These are phyloP conservation scores for Gossypium stocksii DNA, from an alignment of 345 rosid genomes.

Conservation along the genomic window DNA sequence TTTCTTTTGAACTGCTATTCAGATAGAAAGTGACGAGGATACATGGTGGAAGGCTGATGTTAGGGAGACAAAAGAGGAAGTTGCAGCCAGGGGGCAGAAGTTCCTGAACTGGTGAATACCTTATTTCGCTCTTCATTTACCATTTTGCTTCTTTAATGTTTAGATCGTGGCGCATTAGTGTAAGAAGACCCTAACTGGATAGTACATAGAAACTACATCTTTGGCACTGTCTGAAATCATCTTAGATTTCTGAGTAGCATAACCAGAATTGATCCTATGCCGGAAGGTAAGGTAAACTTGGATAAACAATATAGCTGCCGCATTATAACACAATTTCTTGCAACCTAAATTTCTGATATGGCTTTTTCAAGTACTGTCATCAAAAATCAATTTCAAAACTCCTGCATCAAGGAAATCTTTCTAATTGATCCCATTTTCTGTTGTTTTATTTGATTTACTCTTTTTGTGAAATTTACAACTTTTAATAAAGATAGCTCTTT, in stretches of 20 bases:
- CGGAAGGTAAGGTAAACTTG: not conserved
- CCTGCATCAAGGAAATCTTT: constrained; percentile 1
- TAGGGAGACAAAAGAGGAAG: constrained; percentile 80
- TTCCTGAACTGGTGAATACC: constrained; percentile 68
- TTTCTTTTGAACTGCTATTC: constrained; percentile 27
- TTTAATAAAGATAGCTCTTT: not conserved
- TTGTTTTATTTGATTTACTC: not conserved
- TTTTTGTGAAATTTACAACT: not conserved
- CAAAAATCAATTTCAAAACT: not conserved
- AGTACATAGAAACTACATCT: not conserved
- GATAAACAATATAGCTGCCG: not conserved
- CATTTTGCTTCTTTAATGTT: not conserved
- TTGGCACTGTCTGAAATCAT: not conserved
- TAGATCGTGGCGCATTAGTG: not conserved
- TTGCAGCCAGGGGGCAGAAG: constrained; percentile 67
- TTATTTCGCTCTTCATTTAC: not conserved
- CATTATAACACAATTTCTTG: not conserved
- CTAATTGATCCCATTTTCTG: not conserved
- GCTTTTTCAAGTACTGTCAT: not conserved
- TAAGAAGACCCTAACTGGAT: not conserved
- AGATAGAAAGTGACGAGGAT: constrained; percentile 83
- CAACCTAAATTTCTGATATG: constrained; percentile 1
- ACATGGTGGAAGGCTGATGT: constrained; percentile 68
- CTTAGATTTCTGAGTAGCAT: not conserved
- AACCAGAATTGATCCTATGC: not conserved